Conservation (phyloP, 23 red algal genomes). For the Gracilariopsis chorda region DNA sequence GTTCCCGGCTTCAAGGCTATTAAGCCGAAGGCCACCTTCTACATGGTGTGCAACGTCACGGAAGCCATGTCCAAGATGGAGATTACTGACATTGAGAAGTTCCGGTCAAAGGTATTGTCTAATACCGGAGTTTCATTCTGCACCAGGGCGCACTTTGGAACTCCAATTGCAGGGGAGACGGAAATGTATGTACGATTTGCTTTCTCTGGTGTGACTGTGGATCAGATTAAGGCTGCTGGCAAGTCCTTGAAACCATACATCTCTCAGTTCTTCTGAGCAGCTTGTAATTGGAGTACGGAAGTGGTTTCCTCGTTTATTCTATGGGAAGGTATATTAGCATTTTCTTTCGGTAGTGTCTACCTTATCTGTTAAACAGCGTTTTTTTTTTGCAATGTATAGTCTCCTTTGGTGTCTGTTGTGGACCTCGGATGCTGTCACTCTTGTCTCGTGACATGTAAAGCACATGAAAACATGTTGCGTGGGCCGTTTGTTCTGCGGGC, state of each 20-base stretch:
- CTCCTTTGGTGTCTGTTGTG: too few species aligned
- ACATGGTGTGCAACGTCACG: slow-evolving; percentile 83
- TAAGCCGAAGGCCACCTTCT: slow-evolving; percentile 74
- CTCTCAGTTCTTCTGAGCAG: slow-evolving; percentile 8
- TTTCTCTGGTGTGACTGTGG: slow-evolving; percentile 62
- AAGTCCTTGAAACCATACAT: slow-evolving; percentile 49
- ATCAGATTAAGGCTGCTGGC: slow-evolving; percentile 54
- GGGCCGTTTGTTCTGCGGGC: too few species aligned
- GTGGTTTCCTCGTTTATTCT: too few species aligned
- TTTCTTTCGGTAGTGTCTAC: too few species aligned
- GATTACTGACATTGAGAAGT: slow-evolving; percentile 44
- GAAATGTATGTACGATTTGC: slow-evolving; percentile 71
- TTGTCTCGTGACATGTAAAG: too few species aligned
- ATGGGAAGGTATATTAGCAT: too few species aligned
- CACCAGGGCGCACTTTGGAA: slow-evolving; percentile 66
- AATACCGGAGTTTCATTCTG: slow-evolving; percentile 74
- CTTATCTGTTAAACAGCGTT: too few species aligned
- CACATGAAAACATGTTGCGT: too few species aligned
- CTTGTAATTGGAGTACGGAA: background rate
- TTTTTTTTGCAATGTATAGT: too few species aligned
- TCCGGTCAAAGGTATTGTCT: slow-evolving; percentile 44
- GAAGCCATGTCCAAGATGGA: slow-evolving; percentile 61
- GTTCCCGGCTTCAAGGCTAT: slow-evolving; percentile 64
- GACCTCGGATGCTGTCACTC: too few species aligned
- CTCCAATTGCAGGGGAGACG: slow-evolving; percentile 49